Conservation (phyloP, 352 stramenopile species). For the Lagenidium giganteum region DNA sequence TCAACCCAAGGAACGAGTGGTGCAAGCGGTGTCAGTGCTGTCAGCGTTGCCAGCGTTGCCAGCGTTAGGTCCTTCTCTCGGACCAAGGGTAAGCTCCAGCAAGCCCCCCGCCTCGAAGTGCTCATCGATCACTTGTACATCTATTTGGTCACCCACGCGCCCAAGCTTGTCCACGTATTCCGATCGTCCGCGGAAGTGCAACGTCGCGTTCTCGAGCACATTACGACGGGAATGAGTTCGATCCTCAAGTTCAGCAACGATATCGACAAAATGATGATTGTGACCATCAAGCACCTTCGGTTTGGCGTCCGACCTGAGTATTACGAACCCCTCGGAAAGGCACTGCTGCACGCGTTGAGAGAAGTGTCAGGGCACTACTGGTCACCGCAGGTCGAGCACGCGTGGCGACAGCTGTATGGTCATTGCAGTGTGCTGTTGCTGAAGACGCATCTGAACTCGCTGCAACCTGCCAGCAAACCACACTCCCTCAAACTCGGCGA, state of each 20-base stretch:
- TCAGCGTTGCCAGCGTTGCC: too few species aligned
- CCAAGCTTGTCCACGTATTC: constrained; percentile 26
- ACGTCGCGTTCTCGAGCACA: constrained; percentile 84
- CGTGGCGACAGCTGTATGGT: constrained; percentile 23
- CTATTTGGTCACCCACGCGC: constrained; percentile 29
- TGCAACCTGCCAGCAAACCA: too few species aligned
- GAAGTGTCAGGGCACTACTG: constrained; percentile 24
- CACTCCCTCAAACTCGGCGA: constrained; percentile 7
- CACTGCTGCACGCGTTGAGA: constrained; percentile 75
- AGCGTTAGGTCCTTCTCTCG: too few species aligned
- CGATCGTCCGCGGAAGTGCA: constrained; percentile 35
- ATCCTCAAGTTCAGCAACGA: constrained; percentile 35
- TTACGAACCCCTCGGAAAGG: constrained; percentile 86
- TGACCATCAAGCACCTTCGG: constrained; percentile 61
- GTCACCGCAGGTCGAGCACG: constrained; percentile 24
- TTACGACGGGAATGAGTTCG: constrained; percentile 37
- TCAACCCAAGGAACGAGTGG: too few species aligned
- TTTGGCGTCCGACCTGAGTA: constrained; percentile 75
- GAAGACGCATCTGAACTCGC: too few species aligned
- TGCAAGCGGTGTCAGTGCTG: too few species aligned
- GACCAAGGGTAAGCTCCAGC: too few species aligned
- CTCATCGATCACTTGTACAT: constrained; percentile 34
- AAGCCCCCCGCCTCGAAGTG: constrained; percentile 13
- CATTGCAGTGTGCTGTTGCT: constrained; percentile 28
- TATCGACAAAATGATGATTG: constrained; percentile 52